Percentiles rank a stretch among this genome's conserved stretches.
Evolutionary conservation across 2,329 filamentous ascomycete species (phyloP).

Genomic region (Ophiostoma tasmaniense): DNA sequence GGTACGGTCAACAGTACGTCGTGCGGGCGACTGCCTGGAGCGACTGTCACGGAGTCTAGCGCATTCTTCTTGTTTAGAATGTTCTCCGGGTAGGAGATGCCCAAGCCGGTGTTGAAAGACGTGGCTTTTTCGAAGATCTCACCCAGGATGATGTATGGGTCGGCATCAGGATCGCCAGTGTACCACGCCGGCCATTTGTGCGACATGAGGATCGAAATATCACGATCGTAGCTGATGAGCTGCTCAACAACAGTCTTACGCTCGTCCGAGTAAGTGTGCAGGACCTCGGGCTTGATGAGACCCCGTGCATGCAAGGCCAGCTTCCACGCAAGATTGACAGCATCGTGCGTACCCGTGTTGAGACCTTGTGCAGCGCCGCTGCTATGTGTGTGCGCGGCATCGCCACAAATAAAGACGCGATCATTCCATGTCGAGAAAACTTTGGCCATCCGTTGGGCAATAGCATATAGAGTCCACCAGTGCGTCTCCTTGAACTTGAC

Average conservation of each 20-base stretch:
- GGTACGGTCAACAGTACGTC: constrained; percentile 39
- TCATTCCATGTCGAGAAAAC: constrained; percentile 47
- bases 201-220: constrained; percentile 29
- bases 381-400: constrained; percentile 47
- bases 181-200: constrained; percentile 33
- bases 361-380: constrained; percentile 56
- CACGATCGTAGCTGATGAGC: constrained; percentile 34
- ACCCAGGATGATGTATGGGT: constrained; percentile 41
- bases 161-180: constrained; percentile 32
- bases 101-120: constrained; percentile 53
- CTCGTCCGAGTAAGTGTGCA: constrained; percentile 35
- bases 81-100: constrained; percentile 41
- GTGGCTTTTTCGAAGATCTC: constrained; percentile 50
- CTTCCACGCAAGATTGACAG: constrained; percentile 42
- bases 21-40: constrained; percentile 36
- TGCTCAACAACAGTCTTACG: constrained; percentile 30
- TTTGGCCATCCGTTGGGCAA: constrained; percentile 51
- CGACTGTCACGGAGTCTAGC: constrained; percentile 18
- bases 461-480: constrained; percentile 47
- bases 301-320: constrained; percentile 27
- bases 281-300: constrained; percentile 9
- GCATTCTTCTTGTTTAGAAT: constrained; percentile 16
- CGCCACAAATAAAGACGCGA: constrained; percentile 39
- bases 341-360: constrained; percentile 50
- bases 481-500: constrained; percentile 34